phyloP scores from a whole-genome alignment of 1,139 yeast species.

The Entelexis sorbosivorans region DNA sequence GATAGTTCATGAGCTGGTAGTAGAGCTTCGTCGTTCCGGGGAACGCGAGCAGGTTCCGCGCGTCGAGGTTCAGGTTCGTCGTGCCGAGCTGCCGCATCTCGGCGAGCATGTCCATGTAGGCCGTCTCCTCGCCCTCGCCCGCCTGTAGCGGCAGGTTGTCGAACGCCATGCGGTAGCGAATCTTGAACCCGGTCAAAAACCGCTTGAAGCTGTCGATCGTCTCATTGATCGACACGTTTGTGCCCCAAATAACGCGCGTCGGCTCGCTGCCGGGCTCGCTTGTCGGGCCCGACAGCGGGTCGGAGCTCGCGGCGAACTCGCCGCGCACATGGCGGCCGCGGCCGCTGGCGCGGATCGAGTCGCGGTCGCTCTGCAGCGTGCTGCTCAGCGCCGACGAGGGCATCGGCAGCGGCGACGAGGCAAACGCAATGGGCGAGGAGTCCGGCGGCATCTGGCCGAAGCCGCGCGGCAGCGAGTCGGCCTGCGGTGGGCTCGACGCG shows the following conservation, averaged over 20 bases:
- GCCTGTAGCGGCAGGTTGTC: conserved; percentile 39
- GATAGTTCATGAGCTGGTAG: conserved; percentile 78
- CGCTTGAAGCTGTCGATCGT: conserved; percentile 69
- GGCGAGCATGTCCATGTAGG: conserved; percentile 62
- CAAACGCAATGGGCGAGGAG: conserved; percentile 18
- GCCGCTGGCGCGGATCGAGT: conserved; percentile 11
- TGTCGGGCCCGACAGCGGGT: conserved; percentile 2
- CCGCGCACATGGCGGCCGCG: conserved; percentile 13
- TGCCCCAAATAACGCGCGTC: conserved; percentile 69
- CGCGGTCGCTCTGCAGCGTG: conserved; percentile 19
- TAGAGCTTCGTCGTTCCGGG: conserved; percentile 68
- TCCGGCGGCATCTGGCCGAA: conserved; percentile 9
- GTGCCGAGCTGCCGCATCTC: conserved; percentile 69
- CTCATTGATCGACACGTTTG: conserved; percentile 86
- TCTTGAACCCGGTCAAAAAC: conserved; percentile 72
- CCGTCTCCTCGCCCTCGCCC: conserved; percentile 50
- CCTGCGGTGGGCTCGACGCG: conserved; percentile 16
- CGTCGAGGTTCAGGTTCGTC: conserved; percentile 75
- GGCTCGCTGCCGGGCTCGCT: conserved; percentile 20
- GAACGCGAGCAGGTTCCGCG: conserved; percentile 64
- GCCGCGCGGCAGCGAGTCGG: not conserved
- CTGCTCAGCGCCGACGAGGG: conserved; percentile 15
- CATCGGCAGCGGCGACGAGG: conserved; percentile 14
- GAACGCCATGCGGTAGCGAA: conserved; percentile 54
- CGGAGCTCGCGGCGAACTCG: conserved; percentile 18